Evolutionary conservation across 768 basidiomycete species (phyloP), one percentile per base, ranked within the genome.

Genomic region (Pholiota molesta): DNA sequence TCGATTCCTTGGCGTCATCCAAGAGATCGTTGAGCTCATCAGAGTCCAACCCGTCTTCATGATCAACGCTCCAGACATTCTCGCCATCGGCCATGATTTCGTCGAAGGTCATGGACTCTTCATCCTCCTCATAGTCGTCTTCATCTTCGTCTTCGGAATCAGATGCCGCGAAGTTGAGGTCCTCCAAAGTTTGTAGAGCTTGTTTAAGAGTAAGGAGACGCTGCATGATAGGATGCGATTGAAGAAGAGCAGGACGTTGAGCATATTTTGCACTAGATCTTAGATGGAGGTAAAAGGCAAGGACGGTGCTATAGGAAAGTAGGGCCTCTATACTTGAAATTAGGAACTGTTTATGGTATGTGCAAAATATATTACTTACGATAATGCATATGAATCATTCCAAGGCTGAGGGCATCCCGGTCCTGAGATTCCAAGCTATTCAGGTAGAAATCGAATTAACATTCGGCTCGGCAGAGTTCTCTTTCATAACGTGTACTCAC

Each of bases 231-330:
- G 92, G 90, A 70, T 89, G 90, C 16, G 79, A 75, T 70, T 83
- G 86, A 59, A 94, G 82, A 40, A 84, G 82, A 62, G 85, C 82
- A 10, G 85, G 90, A 37, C 80, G 83, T 58, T 81, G 79, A 7
- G 83, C 79, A 71, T 88, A 87, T 74, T 90, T 85, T 62, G 84
- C 79, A 42, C 83, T 83, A 23, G 91, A 80, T 17, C 92, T 86
- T n/a, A 99, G 81, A 73, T 95, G 87, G 42, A 99, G 78, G 77
- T 97, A 98, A 77, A 95, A 98, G 0, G 95, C 92, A 49, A 99
- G 87, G 2, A 88, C 89, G 0, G 95, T 92, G 19, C 92, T 83
- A 71, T 99, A 99, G 9, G 95, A 94, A 39, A 97, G 78, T 2
- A 97, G 80, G 1, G 95, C 85, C 81, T 99, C 96, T 98, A 54